Conservation (phyloP, 768 basidiomycete species). For the Lyophyllum shimeji region DNA sequence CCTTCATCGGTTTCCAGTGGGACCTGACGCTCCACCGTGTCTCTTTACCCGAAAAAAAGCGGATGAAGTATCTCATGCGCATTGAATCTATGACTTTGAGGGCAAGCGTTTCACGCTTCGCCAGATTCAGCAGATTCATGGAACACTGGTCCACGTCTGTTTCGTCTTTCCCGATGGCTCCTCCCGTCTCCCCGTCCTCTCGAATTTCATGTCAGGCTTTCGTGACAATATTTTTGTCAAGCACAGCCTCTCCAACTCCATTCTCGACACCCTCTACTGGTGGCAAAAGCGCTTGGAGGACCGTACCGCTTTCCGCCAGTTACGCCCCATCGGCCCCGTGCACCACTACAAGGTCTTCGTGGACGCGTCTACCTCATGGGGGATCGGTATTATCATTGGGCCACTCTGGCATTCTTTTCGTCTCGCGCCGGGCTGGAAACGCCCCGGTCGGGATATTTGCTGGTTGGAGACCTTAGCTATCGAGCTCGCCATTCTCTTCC, state of each 20-base stretch:
- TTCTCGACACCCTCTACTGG: constrained; percentile 27
- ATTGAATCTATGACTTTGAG: neutral
- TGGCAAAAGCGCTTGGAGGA: constrained; percentile 15
- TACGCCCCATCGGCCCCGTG: neutral
- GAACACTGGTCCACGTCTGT: constrained; percentile 29
- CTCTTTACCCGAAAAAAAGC: constrained; percentile 28
- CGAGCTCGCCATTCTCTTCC: neutral
- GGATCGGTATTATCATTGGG: constrained; percentile 24
- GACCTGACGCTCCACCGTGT: constrained; percentile 24
- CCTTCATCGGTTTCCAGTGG: constrained; percentile 35
- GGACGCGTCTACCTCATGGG: constrained; percentile 22
- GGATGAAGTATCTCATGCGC: constrained; percentile 24
- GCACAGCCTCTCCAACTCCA: constrained; percentile 16
- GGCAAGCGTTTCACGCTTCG: constrained; percentile 11
- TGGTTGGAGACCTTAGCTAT: constrained; percentile 24
- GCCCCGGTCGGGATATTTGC: constrained; percentile 18
- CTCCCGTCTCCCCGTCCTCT: constrained; percentile 23
- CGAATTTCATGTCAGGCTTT: constrained; percentile 23
- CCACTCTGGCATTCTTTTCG: constrained; percentile 15
- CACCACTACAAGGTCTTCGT: neutral
- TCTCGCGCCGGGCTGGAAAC: constrained; percentile 15
- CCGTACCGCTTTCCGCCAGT: neutral
- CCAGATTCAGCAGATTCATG: constrained; percentile 26
- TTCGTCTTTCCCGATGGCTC: constrained; percentile 25
- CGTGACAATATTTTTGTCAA: constrained; percentile 12